Conservation (phyloP, 106 monocot species). For the Allium sativum region DNA sequence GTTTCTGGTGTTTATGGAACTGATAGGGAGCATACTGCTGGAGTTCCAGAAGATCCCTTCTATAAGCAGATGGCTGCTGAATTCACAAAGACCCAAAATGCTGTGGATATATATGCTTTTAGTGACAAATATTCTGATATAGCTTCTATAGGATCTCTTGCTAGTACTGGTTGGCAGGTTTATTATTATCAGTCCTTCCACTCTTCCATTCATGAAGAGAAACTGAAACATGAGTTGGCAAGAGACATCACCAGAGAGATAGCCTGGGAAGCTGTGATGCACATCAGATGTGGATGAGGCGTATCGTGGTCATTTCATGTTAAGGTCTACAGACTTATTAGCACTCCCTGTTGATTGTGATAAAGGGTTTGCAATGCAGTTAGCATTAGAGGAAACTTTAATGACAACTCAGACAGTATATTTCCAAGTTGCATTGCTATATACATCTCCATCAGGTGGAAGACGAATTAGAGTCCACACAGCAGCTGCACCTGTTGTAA, state of each 20-base stretch:
- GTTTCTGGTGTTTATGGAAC: conserved; percentile 83
- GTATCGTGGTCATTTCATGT: conserved; percentile 98
- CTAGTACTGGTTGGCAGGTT: conserved; percentile 92
- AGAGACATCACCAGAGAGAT: conserved; percentile 91
- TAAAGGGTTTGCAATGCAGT: conserved; percentile 95
- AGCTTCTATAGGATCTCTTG: conserved; percentile 84
- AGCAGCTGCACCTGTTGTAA: conserved; percentile 85
- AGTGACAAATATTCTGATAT: conserved; percentile 76
- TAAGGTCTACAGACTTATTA: conserved; percentile 87
- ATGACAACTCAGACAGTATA: conserved; percentile 83
- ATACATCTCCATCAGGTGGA: conserved; percentile 93
- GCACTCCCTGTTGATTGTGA: conserved; percentile 97
- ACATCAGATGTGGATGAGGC: conserved; percentile 98
- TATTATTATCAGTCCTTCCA: conserved; percentile 90
- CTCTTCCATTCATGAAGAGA: conserved; percentile 46
- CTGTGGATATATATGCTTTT: conserved; percentile 74
- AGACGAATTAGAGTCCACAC: conserved; percentile 92
- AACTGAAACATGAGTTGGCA: conserved; percentile 66
- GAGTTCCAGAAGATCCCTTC: conserved; percentile 89
- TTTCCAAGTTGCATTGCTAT: conserved; percentile 95
- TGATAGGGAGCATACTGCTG: conserved; percentile 69
- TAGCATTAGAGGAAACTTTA: conserved; percentile 79
- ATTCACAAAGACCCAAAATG: conserved; percentile 87
- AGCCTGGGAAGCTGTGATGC: conserved; percentile 99
- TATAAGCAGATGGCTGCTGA: conserved; percentile 99